A percentile compares a stretch with the other conserved stretches of the same genome.
Evolutionary conservation across 495 filamentous ascomycete genomes (phyloP).

Genomic region (Penicillium daleae): DNA sequence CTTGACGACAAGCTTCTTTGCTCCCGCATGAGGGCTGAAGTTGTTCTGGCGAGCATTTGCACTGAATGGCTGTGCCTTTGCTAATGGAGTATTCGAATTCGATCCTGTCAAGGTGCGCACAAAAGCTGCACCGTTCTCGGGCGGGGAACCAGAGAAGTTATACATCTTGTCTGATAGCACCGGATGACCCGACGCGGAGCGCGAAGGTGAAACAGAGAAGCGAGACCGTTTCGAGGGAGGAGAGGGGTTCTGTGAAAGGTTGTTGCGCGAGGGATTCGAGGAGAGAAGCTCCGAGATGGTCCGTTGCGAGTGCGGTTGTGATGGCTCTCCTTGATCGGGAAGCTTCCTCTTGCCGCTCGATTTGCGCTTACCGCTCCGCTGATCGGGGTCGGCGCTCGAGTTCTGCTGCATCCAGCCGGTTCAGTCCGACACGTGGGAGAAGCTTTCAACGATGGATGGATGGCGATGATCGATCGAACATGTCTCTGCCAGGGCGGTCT

Average conservation of each 20-base stretch:
- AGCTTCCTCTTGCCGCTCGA: conserved; percentile 53
- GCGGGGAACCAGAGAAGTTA: conserved; percentile 46
- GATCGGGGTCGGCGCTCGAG: conserved; percentile 47
- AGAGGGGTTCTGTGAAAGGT: conserved; percentile 24
- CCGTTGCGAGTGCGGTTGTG: conserved; percentile 47
- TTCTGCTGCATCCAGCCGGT: conserved; percentile 55
- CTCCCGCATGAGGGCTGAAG: conserved; percentile 55
- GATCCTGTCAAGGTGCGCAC: conserved; percentile 29
- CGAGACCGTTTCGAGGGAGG: conserved; percentile 49
- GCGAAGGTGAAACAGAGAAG: conserved; percentile 38
- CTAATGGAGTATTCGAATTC: conserved; percentile 12
- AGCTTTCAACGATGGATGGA: conserved; percentile 9
- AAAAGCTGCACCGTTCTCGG: conserved; percentile 36
- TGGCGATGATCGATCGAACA: conserved; percentile 22
- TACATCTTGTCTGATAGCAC: conserved; percentile 50
- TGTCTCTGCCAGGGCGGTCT: conserved; percentile 11
- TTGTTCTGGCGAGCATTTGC: conserved; percentile 37
- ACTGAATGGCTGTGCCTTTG: conserved; percentile 35
- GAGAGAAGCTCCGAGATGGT: conserved; percentile 56
- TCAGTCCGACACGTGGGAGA: conserved; percentile 30
- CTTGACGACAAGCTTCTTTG: conserved; percentile 86
- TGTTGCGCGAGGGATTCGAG: conserved; percentile 27
- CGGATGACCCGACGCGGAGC: conserved; percentile 18
- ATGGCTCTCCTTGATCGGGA: conserved; percentile 43
- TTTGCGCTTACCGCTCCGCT: conserved; percentile 55